Conservation (phyloP, 2,329 filamentous ascomycete species). For the Mycogone perniciosa region DNA sequence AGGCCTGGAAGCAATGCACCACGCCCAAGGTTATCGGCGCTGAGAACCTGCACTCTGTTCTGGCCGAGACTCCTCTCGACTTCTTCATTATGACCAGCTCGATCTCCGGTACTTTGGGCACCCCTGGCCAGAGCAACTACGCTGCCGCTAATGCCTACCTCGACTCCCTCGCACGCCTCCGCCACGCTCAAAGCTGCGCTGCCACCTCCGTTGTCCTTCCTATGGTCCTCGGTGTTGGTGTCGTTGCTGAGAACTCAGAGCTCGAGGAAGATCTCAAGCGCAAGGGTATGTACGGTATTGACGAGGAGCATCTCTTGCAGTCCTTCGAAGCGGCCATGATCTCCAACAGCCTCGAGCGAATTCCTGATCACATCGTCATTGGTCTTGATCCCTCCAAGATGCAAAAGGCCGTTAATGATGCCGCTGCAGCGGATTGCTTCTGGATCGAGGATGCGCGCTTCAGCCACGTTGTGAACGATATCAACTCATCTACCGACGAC, state of each 20-base stretch:
- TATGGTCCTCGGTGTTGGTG: constrained; percentile 31
- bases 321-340: constrained; percentile 17
- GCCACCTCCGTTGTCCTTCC: constrained; percentile 25
- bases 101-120: constrained; percentile 26
- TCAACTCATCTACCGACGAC: constrained; percentile 8
- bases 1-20: constrained; percentile 19
- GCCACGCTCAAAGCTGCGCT: constrained; percentile 18
- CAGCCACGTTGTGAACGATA: constrained; percentile 16
- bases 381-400: constrained; percentile 21
- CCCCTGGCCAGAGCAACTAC: constrained; percentile 27
- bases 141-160: constrained; percentile 26
- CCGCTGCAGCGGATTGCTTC: constrained; percentile 15
- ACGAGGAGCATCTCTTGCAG: constrained; percentile 25
- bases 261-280: constrained; percentile 29
- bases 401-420: constrained; percentile 13
- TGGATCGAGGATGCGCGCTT: constrained; percentile 23
- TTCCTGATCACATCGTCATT: constrained; percentile 19
- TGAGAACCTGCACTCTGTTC: constrained; percentile 20
- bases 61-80: constrained; percentile 22
- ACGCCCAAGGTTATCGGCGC: constrained; percentile 20
- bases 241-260: constrained; percentile 28
- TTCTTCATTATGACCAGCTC: constrained; percentile 25
- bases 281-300: constrained; percentile 29
- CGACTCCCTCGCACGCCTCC: constrained; percentile 27
- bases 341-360: background rate